Percentiles rank a stretch among this genome's conserved stretches.
phyloP scores from a whole-genome alignment of 495 filamentous ascomycete species.

The Hypoxylon rickii region DNA sequence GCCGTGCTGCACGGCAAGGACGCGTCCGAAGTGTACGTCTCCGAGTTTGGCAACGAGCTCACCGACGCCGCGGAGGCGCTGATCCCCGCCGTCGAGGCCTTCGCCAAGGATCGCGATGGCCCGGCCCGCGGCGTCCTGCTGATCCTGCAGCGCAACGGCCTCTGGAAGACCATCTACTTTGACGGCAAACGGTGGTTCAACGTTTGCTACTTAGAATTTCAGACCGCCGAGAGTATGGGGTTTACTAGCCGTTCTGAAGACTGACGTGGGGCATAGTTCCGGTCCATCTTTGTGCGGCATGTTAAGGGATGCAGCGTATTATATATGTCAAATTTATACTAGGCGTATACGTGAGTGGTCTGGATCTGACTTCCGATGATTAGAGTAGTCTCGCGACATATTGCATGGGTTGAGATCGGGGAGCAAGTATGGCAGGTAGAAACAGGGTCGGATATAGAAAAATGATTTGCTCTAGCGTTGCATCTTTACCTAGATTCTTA shows the following conservation, averaged over 20 bases:
- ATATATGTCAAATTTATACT: no score
- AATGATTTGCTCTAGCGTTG: no score
- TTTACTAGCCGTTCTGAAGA: background rate
- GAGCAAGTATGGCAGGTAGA: no score
- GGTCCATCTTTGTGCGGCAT: no score
- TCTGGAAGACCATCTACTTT: background rate
- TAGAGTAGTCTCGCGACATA: no score
- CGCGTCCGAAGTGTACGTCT: background rate
- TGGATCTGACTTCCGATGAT: no score
- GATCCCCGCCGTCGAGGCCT: background rate
- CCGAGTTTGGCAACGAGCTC: background rate
- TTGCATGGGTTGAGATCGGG: no score
- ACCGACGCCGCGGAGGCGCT: background rate
- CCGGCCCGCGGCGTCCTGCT: conserved; percentile 7
- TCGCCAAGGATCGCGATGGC: background rate
- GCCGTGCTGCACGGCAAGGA: background rate
- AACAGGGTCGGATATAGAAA: no score
- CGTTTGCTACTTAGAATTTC: background rate
- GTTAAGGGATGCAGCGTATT: no score
- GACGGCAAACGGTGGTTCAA: conserved; percentile 13
- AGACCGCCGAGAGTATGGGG: background rate
- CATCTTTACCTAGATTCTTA: no score
- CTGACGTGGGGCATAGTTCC: background rate
- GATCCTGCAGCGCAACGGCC: background rate
- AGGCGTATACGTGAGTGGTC: no score